phyloP scores from a whole-genome alignment of 768 basidiomycete species.

The Stropharia rugosoannulata region DNA sequence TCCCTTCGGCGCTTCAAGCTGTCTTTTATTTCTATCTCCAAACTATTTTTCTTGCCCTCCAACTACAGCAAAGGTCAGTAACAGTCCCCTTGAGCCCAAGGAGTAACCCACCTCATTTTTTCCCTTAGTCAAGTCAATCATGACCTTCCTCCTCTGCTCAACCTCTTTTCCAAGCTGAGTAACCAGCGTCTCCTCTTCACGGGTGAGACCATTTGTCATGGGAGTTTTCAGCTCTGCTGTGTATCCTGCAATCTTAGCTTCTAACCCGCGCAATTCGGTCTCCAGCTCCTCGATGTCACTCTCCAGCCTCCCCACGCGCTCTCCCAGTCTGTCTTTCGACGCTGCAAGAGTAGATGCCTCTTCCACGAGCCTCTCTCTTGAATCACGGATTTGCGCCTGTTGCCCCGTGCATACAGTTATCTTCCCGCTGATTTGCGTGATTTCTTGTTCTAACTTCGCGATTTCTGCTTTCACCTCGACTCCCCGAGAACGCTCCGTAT shows the following conservation, averaged over 20 bases:
- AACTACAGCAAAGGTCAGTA: slow-evolving; percentile 40
- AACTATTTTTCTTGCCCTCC: slow-evolving; percentile 70
- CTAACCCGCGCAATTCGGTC: slow-evolving; percentile 63
- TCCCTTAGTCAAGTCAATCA: slow-evolving; percentile 64
- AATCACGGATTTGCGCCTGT: slow-evolving; percentile 67
- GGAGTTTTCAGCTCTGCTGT: slow-evolving; percentile 70
- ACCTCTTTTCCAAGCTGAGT: slow-evolving; percentile 71
- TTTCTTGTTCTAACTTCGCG: slow-evolving; percentile 77
- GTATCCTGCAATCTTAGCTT: slow-evolving; percentile 63
- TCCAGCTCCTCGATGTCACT: slow-evolving; percentile 68
- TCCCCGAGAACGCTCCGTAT: slow-evolving; percentile 60
- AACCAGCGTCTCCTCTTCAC: slow-evolving; percentile 68
- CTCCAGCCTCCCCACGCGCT: slow-evolving; percentile 64
- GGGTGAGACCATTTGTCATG: slow-evolving; percentile 71
- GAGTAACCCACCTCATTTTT: slow-evolving; percentile 63
- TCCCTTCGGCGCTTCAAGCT: slow-evolving; percentile 77
- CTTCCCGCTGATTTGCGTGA: slow-evolving; percentile 71
- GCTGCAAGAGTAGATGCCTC: slow-evolving; percentile 58
- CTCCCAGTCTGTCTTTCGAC: slow-evolving; percentile 71
- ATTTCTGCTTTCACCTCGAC: slow-evolving; percentile 77
- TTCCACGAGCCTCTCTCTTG: slow-evolving; percentile 62
- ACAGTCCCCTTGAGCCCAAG: background rate
- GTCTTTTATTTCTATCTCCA: slow-evolving; percentile 95
- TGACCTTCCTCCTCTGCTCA: slow-evolving; percentile 68
- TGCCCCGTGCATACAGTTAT: slow-evolving; percentile 71